phyloP scores from a whole-genome alignment of 345 rosid species.

The Heritiera fomes region DNA sequence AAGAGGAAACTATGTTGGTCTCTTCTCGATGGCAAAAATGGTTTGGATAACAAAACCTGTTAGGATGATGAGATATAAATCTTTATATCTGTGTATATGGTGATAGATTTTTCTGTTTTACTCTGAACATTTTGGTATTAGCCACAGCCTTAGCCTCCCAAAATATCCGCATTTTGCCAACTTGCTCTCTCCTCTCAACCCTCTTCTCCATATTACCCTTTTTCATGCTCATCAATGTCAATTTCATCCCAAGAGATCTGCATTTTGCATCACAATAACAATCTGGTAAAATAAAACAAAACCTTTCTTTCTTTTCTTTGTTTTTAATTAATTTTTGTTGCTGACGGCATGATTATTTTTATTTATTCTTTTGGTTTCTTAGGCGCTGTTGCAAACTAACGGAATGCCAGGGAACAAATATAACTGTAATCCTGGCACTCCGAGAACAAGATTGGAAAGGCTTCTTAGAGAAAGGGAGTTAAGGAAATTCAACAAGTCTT shows the following conservation, averaged over 20 bases:
- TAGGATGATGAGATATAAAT: neutral
- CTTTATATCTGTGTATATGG: neutral
- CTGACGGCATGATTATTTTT: neutral
- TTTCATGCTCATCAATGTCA: constrained; percentile 21
- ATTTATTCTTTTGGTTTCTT: neutral
- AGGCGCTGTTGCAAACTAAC: constrained; percentile 32
- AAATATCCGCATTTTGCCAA: constrained; percentile 30
- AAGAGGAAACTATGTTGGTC: neutral
- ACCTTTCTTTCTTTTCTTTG: neutral
- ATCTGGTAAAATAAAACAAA: constrained; percentile 25
- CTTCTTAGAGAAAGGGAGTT: constrained; percentile 55
- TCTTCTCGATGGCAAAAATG: neutral
- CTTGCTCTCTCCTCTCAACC: constrained; percentile 36
- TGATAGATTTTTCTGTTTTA: constrained; percentile 10
- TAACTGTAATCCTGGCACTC: constrained; percentile 38
- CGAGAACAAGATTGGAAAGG: constrained; percentile 52
- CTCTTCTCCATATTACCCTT: constrained; percentile 1
- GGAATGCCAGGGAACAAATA: constrained; percentile 46
- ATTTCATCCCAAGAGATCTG: constrained; percentile 30
- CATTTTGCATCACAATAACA: constrained; percentile 30
- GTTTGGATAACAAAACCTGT: neutral
- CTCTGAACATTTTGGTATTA: neutral
- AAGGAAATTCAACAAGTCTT: constrained; percentile 40
- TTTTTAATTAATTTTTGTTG: neutral
- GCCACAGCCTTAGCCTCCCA: constrained; percentile 9